These are phyloP conservation scores for Cucurbita argyrosperma DNA, from an alignment of 306 rosid genomes.

Conservation along the genomic window DNA sequence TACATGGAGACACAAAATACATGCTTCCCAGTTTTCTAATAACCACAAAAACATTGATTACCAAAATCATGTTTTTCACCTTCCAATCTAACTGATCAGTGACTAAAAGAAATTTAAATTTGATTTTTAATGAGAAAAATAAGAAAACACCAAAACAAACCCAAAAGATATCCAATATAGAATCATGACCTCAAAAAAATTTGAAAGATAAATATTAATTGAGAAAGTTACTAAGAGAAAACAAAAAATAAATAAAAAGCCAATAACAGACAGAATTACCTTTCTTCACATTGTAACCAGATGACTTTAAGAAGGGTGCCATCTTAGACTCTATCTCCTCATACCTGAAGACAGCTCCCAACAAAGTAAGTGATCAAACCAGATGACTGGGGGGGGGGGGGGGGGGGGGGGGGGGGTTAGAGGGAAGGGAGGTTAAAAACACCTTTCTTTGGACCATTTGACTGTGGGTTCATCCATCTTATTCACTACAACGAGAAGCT, in stretches of 20 bases:
- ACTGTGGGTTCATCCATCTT: conserved; percentile 98
- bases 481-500: conserved; percentile 79
- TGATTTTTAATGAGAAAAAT: neutral
- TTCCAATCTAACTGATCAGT: neutral
- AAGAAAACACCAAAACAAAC: neutral
- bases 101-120: neutral
- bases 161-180: neutral
- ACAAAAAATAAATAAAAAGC: neutral
- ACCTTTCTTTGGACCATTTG: conserved; percentile 95
- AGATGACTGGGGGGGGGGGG: neutral
- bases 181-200: neutral
- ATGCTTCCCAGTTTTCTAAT: neutral
- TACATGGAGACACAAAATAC: neutral
- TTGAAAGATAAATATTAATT: neutral
- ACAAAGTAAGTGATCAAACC: neutral
- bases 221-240: neutral
- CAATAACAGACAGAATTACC: conserved; percentile 24
- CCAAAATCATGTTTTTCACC: neutral
- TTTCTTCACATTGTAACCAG: conserved; percentile 95
- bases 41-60: neutral
- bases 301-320: conserved; percentile 64
- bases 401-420: too few species aligned
- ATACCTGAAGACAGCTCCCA: conserved; percentile 37
- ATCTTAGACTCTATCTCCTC: conserved; percentile 86
- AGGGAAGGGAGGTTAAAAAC: neutral